A percentile compares a stretch with the other conserved stretches of the same genome.
phyloP scores from a whole-genome alignment of 192 early-diverging fungal genomes.

The Mortierella claussenii region DNA sequence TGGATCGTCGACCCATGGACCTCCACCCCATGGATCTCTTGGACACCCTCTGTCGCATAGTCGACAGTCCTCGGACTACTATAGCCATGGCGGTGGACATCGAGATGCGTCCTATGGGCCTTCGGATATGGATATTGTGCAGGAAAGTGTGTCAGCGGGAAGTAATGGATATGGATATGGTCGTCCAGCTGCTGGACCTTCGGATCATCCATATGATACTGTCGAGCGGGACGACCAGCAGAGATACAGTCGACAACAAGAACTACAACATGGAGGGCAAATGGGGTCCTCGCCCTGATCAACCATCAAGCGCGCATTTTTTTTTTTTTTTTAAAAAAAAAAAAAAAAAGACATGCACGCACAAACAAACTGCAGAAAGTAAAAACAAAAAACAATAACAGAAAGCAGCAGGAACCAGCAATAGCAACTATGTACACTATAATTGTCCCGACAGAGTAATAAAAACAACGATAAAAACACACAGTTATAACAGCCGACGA shows the following conservation, averaged over 20 bases:
- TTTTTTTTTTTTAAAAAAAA: neutral
- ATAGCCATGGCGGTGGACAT: neutral
- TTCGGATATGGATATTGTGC: constrained; percentile 38
- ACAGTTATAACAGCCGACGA: no score
- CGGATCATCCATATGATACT: no score
- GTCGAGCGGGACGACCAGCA: no score
- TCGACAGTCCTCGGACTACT: constrained; percentile 15
- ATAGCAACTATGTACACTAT: neutral
- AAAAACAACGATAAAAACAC: neutral
- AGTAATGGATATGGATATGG: no score
- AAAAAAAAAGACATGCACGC: neutral
- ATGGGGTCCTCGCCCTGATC: no score
- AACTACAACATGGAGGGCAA: no score
- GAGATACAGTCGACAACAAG: no score
- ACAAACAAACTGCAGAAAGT: neutral
- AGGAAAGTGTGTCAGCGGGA: no score
- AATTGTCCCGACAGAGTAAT: neutral
- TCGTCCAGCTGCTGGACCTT: no score
- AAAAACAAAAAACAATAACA: neutral
- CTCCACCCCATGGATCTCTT: neutral
- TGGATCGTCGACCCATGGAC: no score
- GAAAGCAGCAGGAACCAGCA: neutral
- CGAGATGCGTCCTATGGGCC: neutral
- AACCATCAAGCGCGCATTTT: no score
- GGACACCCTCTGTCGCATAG: constrained; percentile 3